Evolutionary conservation across 176 grass and related monocot species (phyloP).

Genomic region (Metroxylon sagu): DNA sequence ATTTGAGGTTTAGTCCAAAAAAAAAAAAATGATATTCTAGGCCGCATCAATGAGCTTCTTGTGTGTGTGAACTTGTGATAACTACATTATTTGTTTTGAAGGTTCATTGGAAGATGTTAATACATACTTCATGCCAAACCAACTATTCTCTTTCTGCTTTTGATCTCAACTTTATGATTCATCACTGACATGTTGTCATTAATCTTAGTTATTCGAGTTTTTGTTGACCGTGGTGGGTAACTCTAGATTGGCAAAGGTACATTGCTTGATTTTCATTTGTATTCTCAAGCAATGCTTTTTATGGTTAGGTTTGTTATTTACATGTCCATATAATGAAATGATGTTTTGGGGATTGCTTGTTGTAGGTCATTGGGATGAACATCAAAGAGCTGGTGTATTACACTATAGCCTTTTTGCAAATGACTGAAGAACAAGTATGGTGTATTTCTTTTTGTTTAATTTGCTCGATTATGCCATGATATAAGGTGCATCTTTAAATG

Average conservation of each 20-base stretch:
- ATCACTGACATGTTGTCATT: constrained; percentile 2
- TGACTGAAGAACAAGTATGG: constrained; percentile 86
- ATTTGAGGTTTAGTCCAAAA: too few relatives aligned
- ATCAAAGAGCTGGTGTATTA: constrained; percentile 83
- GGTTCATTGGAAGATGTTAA: too few relatives aligned
- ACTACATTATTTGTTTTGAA: too few relatives aligned
- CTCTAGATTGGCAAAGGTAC: constrained; percentile 76
- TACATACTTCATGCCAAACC: too few relatives aligned
- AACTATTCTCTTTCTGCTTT: too few relatives aligned
- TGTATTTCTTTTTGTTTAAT: background rate
- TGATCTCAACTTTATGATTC: background rate
- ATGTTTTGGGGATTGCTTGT: background rate
- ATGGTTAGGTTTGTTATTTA: too few relatives aligned
- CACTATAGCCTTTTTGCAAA: constrained; percentile 74
- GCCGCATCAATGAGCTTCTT: too few relatives aligned
- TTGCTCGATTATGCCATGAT: too few relatives aligned
- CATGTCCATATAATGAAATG: background rate
- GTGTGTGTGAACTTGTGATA: too few relatives aligned
- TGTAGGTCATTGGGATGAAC: constrained; percentile 55
- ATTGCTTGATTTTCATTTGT: constrained; percentile 4
- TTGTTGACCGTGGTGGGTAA: constrained; percentile 82
- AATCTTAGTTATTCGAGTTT: constrained; percentile 79
- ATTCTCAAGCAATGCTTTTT: background rate
- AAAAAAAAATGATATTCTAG: too few relatives aligned
- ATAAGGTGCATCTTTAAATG: too few relatives aligned